Evolutionary conservation across 2,329 filamentous ascomycete species (phyloP), one percentile per base, ranked within the genome.

Genomic region (Tolypocladium capitatum): DNA sequence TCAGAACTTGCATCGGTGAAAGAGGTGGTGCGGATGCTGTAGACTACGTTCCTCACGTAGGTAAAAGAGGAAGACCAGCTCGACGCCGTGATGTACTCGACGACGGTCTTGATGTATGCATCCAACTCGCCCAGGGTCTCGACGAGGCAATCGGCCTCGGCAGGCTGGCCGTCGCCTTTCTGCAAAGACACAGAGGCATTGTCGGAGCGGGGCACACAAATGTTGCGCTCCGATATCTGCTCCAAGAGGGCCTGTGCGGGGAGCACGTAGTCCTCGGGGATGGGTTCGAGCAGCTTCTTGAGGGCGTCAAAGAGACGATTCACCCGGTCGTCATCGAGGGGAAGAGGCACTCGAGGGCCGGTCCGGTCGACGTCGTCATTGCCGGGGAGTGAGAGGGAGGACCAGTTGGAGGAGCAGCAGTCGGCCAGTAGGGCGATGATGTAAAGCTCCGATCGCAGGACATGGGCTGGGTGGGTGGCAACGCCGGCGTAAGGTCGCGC

Each of bases 11-110:
- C 60, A 46, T 73, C 71, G 1, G 62, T 52, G 3, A 69, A 63
- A 13, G 64, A 58, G 2, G 67, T 62, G 21, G 68, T 71, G 30
- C 76, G 70, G 47, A 77, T 69, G 42, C 63, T 67, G 55, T 76
- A 74, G 32, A 80, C 66, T 43, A 73, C 66, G 52, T 62, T 68
- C 50, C 73, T 72, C 48, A 83, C 63, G 55, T 79, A 78, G 43
- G 80, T 76, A 48, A 83, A 77, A 3, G 77, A 72, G 35, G 70
- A 63, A 30, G 68, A 55, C 81, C 81, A 85, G 55, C 74, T 83
- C 2, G 78, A 78, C 8, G 78, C 81, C 14, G 78, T 82, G 49
- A 81, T 63, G 54, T 78, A 85, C 58, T 84, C 80, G 32, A 82
- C 67, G 16, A 84, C 69, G 5, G 62, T 66, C 59, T 76, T 75